These are phyloP conservation scores for Phytophthora idaei DNA, from an alignment of 352 stramenopile genomes.

Conservation along the genomic window DNA sequence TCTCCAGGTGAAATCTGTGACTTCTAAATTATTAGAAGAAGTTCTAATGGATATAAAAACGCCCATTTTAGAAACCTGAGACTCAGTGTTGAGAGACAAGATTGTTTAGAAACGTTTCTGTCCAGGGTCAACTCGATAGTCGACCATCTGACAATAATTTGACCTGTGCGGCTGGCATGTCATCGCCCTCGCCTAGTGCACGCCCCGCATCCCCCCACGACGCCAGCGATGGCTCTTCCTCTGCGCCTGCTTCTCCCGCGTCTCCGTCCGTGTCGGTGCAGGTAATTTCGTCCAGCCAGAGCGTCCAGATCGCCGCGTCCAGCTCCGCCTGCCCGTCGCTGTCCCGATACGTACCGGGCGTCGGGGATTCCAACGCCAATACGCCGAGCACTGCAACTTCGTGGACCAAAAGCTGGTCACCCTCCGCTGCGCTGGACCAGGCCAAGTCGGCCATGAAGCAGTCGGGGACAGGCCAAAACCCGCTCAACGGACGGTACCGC, in stretches of 20 bases:
- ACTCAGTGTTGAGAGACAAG: too few species aligned
- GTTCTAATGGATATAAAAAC: too few species aligned
- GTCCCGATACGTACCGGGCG: neutral
- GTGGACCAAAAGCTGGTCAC: conserved; percentile 28
- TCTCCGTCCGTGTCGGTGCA: conserved; percentile 15
- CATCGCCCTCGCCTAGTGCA: conserved; percentile 9
- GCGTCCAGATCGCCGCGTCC: conserved; percentile 10
- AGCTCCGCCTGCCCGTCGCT: neutral
- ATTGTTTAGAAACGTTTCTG: neutral
- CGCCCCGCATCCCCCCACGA: neutral
- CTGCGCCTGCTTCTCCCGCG: conserved; percentile 4
- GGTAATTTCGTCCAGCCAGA: conserved; percentile 2
- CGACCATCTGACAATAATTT: neutral
- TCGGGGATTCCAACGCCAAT: neutral
- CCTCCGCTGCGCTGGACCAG: conserved; percentile 22
- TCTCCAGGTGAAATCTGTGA: conserved; percentile 39
- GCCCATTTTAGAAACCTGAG: too few species aligned
- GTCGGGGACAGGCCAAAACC: conserved; percentile 7
- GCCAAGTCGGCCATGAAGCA: conserved; percentile 26
- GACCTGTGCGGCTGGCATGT: conserved; percentile 11
- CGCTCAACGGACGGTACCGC: conserved; percentile 24
- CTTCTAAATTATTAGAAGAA: too few species aligned
- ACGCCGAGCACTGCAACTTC: neutral
- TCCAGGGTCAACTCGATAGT: neutral
- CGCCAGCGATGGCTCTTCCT: conserved; percentile 9